Evolutionary conservation across 2,329 filamentous ascomycete genomes (phyloP).

Genomic region (Colletotrichum sidae): DNA sequence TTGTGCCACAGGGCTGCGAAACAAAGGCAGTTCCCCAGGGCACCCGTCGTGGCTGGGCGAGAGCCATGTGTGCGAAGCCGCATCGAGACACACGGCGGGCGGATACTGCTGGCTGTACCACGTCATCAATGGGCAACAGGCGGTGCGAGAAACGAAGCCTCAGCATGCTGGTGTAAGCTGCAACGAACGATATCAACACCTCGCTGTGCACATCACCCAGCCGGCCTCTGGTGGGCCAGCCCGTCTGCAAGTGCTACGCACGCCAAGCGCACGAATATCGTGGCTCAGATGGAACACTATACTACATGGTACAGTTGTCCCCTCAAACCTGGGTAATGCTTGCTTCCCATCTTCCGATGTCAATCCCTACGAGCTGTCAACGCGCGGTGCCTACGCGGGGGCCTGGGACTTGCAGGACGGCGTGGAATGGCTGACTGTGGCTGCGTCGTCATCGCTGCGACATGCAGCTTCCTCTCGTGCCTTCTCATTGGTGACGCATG

Average conservation of each 20-base stretch:
- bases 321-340: too few species aligned
- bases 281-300: conserved; percentile 15
- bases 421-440: conserved; percentile 19
- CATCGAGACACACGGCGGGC: conserved; percentile 27
- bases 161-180: too few species aligned
- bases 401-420: conserved; percentile 9
- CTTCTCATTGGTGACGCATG: conserved; percentile 24
- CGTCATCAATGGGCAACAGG: conserved; percentile 2
- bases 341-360: too few species aligned
- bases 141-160: neutral
- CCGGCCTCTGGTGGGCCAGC: neutral
- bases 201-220: conserved; percentile 2
- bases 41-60: conserved; percentile 24
- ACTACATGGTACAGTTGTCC: neutral
- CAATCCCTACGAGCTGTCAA: neutral
- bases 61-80: conserved; percentile 25
- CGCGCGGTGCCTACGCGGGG: neutral
- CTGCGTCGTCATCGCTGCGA: conserved; percentile 32
- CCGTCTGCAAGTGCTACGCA: conserved; percentile 22
- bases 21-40: conserved; percentile 30
- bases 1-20: conserved; percentile 22
- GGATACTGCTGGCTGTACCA: conserved; percentile 18
- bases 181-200: too few species aligned
- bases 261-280: conserved; percentile 28
- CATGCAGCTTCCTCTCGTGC: conserved; percentile 12